Percentiles rank a stretch among this genome's conserved stretches.
Evolutionary conservation across 441 rosid species (phyloP).

Genomic region (Gossypium gossypioides): DNA sequence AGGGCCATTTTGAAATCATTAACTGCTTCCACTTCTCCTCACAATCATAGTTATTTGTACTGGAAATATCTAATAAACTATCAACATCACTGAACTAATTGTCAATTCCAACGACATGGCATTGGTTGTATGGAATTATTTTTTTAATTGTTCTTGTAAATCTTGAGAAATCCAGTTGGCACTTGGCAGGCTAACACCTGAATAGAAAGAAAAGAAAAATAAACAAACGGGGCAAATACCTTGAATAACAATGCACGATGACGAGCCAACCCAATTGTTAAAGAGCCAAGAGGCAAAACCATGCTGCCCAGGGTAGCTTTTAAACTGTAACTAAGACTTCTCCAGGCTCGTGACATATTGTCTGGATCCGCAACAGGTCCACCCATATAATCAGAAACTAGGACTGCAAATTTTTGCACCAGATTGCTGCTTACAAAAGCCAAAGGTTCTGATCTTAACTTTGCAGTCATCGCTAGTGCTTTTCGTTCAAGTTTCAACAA

Average conservation of each 20-base stretch:
- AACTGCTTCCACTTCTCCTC: background rate
- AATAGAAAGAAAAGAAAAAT: background rate
- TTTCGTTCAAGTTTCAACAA: slow-evolving; percentile 62
- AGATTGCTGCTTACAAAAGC: slow-evolving; percentile 34
- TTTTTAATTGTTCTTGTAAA: background rate
- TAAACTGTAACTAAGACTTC: slow-evolving; percentile 65
- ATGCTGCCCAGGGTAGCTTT: slow-evolving; percentile 84
- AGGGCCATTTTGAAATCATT: background rate
- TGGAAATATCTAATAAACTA: background rate
- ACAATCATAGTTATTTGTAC: background rate
- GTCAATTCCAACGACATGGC: background rate
- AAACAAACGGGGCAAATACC: slow-evolving; percentile 30
- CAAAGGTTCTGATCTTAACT: slow-evolving; percentile 43
- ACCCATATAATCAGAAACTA: slow-evolving; percentile 87
- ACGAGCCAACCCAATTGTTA: slow-evolving; percentile 89
- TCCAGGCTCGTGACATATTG: slow-evolving; percentile 63
- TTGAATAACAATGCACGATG: slow-evolving; percentile 92
- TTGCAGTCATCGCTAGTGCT: slow-evolving; percentile 50
- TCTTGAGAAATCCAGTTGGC: slow-evolving; percentile 3
- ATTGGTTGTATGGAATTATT: background rate
- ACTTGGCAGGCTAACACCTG: background rate
- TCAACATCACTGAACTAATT: background rate
- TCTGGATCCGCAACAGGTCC: slow-evolving; percentile 80
- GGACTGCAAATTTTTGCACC: slow-evolving; percentile 59
- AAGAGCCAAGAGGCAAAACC: slow-evolving; percentile 94